Base-by-base conservation (phyloP, 768 basidiomycete species). In the Fibroporia radiculosa region DNA sequence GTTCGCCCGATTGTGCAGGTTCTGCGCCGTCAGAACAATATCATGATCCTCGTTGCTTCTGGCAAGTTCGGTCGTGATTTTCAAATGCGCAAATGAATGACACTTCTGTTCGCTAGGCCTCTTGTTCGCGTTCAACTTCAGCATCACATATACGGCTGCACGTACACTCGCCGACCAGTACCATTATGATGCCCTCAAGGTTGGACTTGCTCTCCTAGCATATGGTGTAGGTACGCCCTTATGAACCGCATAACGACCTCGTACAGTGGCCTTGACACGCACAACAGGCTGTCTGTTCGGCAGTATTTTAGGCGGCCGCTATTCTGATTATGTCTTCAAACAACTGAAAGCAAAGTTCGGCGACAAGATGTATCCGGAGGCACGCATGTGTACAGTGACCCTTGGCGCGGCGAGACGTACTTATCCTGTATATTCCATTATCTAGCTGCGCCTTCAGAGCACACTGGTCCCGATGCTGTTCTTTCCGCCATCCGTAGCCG, bases 151-250 rank as follows among this genome's bases (percentile, higher is more conserved):
- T 58, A 87, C 87, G 0, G 78, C 78, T 13, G 72, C 86, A 6
- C 72, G 84, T 47, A 89, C 85, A 1, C 70, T 93, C 10, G 72
- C 67, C 6, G 59, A 63, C 23, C 62, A 69, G 2, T 93, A 93
- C 54, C 57, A 70, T 23, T 91, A 83, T 59, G 67, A 75, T 36
- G 67, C 91, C 0, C 66, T 93, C 4, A 68, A 78, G 33, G 78
- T 85, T 38, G 92, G 92, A 3, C 61, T 92, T 22, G 78, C 90
- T 8, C 73, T 92, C 4, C 73, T 96, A 7, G 63, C 83, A 0
- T 85, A 80, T 52, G 91, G 91, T 37, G 50, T 74, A 13, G 84
- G 85, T 80, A 45, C 28, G 71, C 35, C 25, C 18, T 26, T 24
- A 10, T 20, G 12, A 19, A 18, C 26, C n/a, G 11, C 22, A 22